Percentiles rank a stretch among this genome's conserved stretches.
These are phyloP conservation scores for Fistulifera pelliculosa DNA, from an alignment of 108 stramenopile species.

Conservation along the genomic window DNA sequence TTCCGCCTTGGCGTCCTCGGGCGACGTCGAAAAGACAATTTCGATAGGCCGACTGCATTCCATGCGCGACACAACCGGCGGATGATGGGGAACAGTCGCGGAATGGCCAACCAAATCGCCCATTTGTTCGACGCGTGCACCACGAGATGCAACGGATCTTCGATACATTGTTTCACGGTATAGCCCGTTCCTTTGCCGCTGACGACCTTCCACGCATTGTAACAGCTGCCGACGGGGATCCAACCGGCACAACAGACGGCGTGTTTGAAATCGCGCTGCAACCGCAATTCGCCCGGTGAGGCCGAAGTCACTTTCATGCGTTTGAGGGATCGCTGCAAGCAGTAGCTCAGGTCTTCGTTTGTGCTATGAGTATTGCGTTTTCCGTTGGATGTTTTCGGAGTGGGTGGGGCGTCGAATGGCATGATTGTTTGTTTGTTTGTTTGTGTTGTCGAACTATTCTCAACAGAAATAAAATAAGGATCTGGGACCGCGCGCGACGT, in stretches of 20 bases:
- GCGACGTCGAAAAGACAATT: conserved; percentile 38
- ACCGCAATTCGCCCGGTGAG: conserved; percentile 57
- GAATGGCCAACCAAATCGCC: conserved; percentile 39
- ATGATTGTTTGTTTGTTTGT: too few relatives aligned
- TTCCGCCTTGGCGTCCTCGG: conserved; percentile 3
- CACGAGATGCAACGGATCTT: conserved; percentile 23
- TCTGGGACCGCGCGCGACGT: too few relatives aligned
- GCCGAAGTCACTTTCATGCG: conserved; percentile 50
- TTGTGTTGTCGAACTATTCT: too few relatives aligned
- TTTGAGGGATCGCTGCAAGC: conserved; percentile 47
- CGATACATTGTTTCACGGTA: background rate
- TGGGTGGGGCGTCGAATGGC: too few relatives aligned
- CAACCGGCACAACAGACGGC: conserved; percentile 5
- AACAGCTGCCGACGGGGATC: conserved; percentile 1
- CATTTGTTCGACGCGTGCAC: conserved; percentile 18
- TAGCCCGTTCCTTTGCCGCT: background rate
- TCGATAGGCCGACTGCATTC: background rate
- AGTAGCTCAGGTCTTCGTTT: background rate
- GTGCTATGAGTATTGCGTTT: too few relatives aligned
- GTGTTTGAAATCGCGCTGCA: conserved; percentile 41
- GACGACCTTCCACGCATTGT: background rate
- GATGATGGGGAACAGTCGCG: conserved; percentile 67
- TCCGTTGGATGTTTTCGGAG: too few relatives aligned
- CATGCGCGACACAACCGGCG: conserved; percentile 36
- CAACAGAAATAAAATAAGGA: too few relatives aligned